Conservation (phyloP, 1,284 basidiomycete species). For the Cutaneotrichosporon mucoides region DNA sequence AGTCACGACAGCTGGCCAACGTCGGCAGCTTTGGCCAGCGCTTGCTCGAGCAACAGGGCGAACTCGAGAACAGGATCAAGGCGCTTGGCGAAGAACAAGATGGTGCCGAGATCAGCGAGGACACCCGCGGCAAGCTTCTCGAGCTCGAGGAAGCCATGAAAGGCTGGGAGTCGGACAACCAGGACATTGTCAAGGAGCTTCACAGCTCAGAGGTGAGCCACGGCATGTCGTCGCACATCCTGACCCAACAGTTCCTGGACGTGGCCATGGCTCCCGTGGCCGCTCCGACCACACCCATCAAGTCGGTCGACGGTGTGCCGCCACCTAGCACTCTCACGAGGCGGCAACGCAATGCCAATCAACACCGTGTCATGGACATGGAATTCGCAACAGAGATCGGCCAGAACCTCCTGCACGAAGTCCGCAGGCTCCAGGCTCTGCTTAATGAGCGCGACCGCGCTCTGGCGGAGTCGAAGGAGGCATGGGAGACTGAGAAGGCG, state of each 20-base stretch:
- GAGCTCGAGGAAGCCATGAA: conserved; percentile 73
- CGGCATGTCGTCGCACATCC: not conserved
- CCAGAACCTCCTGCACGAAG: conserved; percentile 80
- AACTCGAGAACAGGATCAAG: conserved; percentile 78
- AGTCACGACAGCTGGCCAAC: conserved; percentile 83
- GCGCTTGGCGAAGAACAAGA: conserved; percentile 67
- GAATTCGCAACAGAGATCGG: conserved; percentile 97
- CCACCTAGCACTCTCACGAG: conserved; percentile 39
- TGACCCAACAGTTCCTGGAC: conserved; percentile 8
- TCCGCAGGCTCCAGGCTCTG: conserved; percentile 77
- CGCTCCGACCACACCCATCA: conserved; percentile 9
- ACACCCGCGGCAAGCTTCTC: conserved; percentile 66
- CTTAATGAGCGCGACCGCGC: conserved; percentile 83
- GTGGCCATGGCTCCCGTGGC: conserved; percentile 1
- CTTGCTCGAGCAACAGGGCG: conserved; percentile 82
- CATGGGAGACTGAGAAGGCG: conserved; percentile 73
- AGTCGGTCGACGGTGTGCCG: conserved; percentile 9
- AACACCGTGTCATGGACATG: conserved; percentile 51
- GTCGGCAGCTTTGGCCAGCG: conserved; percentile 85
- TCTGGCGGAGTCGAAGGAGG: conserved; percentile 78
- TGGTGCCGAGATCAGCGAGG: conserved; percentile 49
- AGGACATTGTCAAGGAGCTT: conserved; percentile 67
- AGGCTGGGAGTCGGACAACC: conserved; percentile 78
- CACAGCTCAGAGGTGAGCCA: conserved; percentile 60
- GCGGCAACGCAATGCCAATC: conserved; percentile 48